phyloP scores from a whole-genome alignment of 2,329 filamentous ascomycete species.

The Trichoderma sp. region DNA sequence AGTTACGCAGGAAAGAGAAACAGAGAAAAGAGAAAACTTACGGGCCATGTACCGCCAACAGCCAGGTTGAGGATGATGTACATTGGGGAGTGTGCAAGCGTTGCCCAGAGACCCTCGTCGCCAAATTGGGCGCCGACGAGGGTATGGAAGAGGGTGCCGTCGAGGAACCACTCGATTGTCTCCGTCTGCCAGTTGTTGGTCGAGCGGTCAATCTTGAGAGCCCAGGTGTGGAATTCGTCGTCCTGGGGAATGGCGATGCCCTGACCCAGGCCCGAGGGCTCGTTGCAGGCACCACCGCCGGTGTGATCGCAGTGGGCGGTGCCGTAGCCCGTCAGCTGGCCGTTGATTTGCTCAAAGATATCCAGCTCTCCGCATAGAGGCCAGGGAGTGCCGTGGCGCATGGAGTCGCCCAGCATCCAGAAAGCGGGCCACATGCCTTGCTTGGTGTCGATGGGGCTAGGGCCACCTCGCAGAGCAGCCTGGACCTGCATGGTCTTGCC shows the following conservation, averaged over 20 bases:
- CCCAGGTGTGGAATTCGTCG: constrained; percentile 48
- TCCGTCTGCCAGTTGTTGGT: constrained; percentile 43
- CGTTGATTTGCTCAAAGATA: constrained; percentile 49
- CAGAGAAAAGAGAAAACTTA: constrained; percentile 23
- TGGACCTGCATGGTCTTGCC: constrained; percentile 43
- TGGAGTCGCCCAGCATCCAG: constrained; percentile 48
- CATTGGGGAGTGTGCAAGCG: constrained; percentile 41
- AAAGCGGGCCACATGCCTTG: constrained; percentile 54
- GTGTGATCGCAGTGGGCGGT: constrained; percentile 46
- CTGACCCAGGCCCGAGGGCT: constrained; percentile 41
- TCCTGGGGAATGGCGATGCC: constrained; percentile 39
- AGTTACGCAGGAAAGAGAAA: neutral
- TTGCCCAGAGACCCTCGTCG: constrained; percentile 42
- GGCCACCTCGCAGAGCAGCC: constrained; percentile 44
- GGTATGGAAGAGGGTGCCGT: constrained; percentile 43
- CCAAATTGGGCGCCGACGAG: constrained; percentile 42
- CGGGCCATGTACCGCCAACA: constrained; percentile 44
- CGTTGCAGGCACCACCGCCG: constrained; percentile 47
- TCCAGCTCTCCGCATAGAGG: constrained; percentile 51
- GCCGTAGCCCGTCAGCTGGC: constrained; percentile 43
- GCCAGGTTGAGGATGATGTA: constrained; percentile 49
- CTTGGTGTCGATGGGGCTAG: constrained; percentile 34
- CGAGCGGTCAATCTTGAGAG: constrained; percentile 45
- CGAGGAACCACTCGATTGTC: constrained; percentile 48
- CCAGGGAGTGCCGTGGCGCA: constrained; percentile 46